Conservation (phyloP, 148 eudicot species). For the Amaranthus hypochondriacus region DNA sequence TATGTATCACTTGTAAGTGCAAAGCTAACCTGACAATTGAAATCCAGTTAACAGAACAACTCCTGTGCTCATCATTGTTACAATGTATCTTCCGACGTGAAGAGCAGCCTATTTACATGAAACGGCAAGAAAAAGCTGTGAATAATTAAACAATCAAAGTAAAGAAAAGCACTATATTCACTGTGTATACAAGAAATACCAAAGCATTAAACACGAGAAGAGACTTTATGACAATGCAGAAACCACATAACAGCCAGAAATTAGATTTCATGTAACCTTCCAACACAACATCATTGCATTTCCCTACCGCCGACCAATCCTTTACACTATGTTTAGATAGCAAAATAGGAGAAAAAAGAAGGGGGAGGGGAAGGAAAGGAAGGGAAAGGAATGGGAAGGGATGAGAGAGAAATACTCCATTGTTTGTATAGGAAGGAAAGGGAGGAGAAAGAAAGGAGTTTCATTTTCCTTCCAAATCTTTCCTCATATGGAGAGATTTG, state of each 20-base stretch:
- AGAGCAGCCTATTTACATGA: conserved; percentile 37
- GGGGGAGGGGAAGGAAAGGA: too few species aligned
- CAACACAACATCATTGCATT: too few species aligned
- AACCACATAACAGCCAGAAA: background rate
- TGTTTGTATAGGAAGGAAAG: too few species aligned
- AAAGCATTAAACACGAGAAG: background rate
- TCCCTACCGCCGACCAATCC: too few species aligned
- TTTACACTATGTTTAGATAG: too few species aligned
- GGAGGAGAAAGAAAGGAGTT: too few species aligned
- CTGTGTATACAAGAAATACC: background rate
- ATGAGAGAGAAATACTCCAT: too few species aligned
- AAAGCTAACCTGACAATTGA: conserved; percentile 60
- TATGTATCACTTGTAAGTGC: background rate
- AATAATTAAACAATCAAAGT: background rate
- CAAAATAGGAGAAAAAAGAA: too few species aligned
- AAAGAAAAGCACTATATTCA: background rate
- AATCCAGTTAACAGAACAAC: conserved; percentile 52
- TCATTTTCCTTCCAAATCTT: too few species aligned
- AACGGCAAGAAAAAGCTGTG: conserved; percentile 6
- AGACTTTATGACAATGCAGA: background rate
- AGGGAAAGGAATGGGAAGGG: too few species aligned
- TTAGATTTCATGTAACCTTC: too few species aligned
- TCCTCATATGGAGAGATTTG: too few species aligned
- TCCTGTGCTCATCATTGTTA: conserved; percentile 71
- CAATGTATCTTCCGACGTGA: conserved; percentile 69